Evolutionary conservation across 441 rosid genomes (phyloP), one percentile per base, ranked within the genome.

Genomic region (Aquilaria agallochum): DNA sequence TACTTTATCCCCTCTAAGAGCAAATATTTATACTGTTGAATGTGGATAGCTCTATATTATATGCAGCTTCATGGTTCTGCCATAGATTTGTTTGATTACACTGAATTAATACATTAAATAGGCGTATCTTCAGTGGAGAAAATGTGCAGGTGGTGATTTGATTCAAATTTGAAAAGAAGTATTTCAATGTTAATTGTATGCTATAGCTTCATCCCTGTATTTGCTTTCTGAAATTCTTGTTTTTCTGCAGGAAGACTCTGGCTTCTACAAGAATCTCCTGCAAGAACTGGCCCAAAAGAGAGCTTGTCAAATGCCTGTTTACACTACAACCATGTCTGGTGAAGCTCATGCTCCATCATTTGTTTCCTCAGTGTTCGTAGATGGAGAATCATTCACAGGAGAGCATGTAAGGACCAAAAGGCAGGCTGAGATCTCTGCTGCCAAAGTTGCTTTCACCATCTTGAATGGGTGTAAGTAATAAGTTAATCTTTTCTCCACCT

Each of bases 391-490:
- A 27, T 94, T 81, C 66, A 68, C 1, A 1, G 96, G 97, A 42
- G 79, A 79, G 46, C 78, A 63, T 63, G 78, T 80, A 9, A 85
- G 52, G 75, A 79, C 87, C 32, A 90, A 88, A 75, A 94, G 87
- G 59, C 72, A 74, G 32, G 95, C 98, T 2, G 95, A 94, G 78
- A 65, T 80, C 70, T 83, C 48, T 72, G 97, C 97, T 12, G 98
- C 97, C 47, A 94, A 83, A 68, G 73, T 78, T 40, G 97, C 97
- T 56, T 88, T 80, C 60, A 56, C 68, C 32, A 61, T 67, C 31
- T 55, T 88, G 31, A 81, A 66, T 69, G 68, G 64, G 53, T 61
- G 92, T 86, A 81, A 34, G 80, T 13, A 5, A 14, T 31, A 32
- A 30, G 15, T 12, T 34, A 14, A 27, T 1, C 15, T 0, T 14